phyloP scores from a whole-genome alignment of 2,329 filamentous ascomycete species.

The Alternaria brassicae region DNA sequence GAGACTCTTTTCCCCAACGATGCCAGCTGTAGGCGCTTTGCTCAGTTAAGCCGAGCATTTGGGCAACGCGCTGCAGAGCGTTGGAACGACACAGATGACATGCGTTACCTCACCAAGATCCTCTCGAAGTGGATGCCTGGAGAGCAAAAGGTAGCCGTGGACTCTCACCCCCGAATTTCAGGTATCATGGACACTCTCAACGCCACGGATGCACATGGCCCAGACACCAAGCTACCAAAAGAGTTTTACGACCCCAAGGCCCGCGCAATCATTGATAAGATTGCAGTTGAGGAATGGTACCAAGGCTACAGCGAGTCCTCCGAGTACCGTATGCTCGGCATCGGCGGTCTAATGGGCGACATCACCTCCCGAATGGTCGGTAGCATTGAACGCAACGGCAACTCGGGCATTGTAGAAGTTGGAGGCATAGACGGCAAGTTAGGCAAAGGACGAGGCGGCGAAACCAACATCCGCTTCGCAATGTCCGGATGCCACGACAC shows the following conservation, averaged over 20 bases:
- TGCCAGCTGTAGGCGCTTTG: constrained; percentile 57
- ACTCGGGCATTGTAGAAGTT: constrained; percentile 51
- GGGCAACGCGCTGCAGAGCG: constrained; percentile 56
- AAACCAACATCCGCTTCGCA: constrained; percentile 71
- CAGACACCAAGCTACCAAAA: constrained; percentile 76
- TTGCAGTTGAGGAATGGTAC: constrained; percentile 93
- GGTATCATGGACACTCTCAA: constrained; percentile 97
- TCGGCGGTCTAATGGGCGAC: constrained; percentile 85
- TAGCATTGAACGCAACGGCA: constrained; percentile 44
- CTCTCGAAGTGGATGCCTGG: constrained; percentile 88
- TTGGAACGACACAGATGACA: constrained; percentile 71
- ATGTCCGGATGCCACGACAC: constrained; percentile 93
- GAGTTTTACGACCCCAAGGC: constrained; percentile 86
- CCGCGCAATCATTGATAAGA: constrained; percentile 71
- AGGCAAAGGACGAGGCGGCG: constrained; percentile 55
- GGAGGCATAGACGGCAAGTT: constrained; percentile 43
- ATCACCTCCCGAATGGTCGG: constrained; percentile 65
- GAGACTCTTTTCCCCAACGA: constrained; percentile 61
- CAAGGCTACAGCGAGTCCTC: constrained; percentile 80
- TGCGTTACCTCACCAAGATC: constrained; percentile 79
- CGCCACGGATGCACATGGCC: constrained; percentile 82
- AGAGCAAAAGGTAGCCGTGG: constrained; percentile 73
- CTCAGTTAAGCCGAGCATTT: constrained; percentile 56
- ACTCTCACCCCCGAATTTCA: constrained; percentile 81
- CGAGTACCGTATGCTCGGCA: constrained; percentile 89